Conservation (phyloP, 768 basidiomycete species). For the Daedalea quercina region DNA sequence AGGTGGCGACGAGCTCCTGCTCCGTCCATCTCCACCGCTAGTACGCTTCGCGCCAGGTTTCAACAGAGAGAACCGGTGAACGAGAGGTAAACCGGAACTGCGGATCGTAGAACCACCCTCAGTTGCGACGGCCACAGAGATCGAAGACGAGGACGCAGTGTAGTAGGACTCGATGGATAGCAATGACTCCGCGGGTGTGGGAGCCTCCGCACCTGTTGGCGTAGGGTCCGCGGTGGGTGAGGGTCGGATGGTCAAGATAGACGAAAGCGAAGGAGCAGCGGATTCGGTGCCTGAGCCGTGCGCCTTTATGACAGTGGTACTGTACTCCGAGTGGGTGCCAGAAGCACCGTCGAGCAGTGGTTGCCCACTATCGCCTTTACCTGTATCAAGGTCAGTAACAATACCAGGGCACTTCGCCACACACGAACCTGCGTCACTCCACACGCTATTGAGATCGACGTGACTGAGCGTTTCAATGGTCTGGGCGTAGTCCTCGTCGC, state of each 20-base stretch:
- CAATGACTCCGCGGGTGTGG: conserved; percentile 35
- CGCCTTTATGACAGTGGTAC: conserved; percentile 58
- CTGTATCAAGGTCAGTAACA: conserved; percentile 14
- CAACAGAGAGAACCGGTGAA: conserved; percentile 84
- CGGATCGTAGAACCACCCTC: conserved; percentile 70
- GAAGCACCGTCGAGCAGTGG: conserved; percentile 45
- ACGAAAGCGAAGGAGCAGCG: conserved; percentile 53
- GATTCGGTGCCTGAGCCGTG: conserved; percentile 27
- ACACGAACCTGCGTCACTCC: conserved; percentile 27
- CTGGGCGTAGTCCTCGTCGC: conserved; percentile 63
- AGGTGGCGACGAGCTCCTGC: conserved; percentile 29
- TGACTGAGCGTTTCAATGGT: conserved; percentile 48
- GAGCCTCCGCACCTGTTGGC: conserved; percentile 21
- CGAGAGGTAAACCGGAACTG: conserved; percentile 41
- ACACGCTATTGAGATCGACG: conserved; percentile 42
- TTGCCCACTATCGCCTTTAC: conserved; percentile 40
- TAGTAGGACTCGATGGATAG: conserved; percentile 57
- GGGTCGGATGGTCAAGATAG: conserved; percentile 65
- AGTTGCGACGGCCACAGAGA: conserved; percentile 58
- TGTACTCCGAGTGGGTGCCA: conserved; percentile 53
- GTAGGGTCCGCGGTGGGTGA: conserved; percentile 37
- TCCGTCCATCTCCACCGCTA: conserved; percentile 9
- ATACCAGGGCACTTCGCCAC: neutral
- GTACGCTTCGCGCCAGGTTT: conserved; percentile 66
- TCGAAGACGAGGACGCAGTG: conserved; percentile 44